Percentiles rank a stretch among this genome's conserved stretches.
Evolutionary conservation across 176 grass and related monocot genomes (phyloP).

Genomic region (Rhipidocladum racemiflorum): DNA sequence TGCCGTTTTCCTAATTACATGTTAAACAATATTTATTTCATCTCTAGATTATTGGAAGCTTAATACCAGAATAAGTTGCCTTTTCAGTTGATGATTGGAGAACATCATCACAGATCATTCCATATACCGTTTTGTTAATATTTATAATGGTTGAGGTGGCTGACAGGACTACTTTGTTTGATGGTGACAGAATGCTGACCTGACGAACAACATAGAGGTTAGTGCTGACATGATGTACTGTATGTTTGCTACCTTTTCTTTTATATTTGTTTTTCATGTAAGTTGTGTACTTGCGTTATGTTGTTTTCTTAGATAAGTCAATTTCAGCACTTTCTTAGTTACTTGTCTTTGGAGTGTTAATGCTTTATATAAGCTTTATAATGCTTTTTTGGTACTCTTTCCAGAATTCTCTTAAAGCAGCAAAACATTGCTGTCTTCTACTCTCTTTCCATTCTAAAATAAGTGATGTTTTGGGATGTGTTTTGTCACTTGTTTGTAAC

Average conservation of each 20-base stretch:
- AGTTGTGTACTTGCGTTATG: not conserved
- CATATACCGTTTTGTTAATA: slow-evolving; percentile 47
- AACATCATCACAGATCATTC: slow-evolving; percentile 11
- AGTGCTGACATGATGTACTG: slow-evolving; percentile 24
- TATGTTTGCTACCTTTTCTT: slow-evolving; percentile 21
- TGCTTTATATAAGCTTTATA: slow-evolving; percentile 18
- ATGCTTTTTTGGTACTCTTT: not conserved
- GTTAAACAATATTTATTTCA: slow-evolving; percentile 14
- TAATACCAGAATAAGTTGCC: slow-evolving; percentile 14
- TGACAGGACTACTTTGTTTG: slow-evolving; percentile 88
- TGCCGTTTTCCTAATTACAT: not conserved
- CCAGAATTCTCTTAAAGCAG: not conserved
- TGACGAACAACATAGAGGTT: slow-evolving; percentile 68
- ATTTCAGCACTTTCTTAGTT: not conserved
- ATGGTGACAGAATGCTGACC: slow-evolving; percentile 73
- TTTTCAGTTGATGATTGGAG: slow-evolving; percentile 28
- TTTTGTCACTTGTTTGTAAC: not conserved
- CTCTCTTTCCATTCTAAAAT: not conserved
- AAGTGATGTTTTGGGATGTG: not conserved
- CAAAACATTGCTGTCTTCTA: not conserved
- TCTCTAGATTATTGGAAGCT: slow-evolving; percentile 31
- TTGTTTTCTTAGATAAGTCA: slow-evolving; percentile 8
- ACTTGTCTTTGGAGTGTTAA: not conserved
- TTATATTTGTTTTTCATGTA: slow-evolving; percentile 20
- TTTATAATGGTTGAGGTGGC: slow-evolving; percentile 72